Evolutionary conservation across 345 rosid genomes (phyloP), one percentile per base, ranked within the genome.

Genomic region (Pistacia vera): DNA sequence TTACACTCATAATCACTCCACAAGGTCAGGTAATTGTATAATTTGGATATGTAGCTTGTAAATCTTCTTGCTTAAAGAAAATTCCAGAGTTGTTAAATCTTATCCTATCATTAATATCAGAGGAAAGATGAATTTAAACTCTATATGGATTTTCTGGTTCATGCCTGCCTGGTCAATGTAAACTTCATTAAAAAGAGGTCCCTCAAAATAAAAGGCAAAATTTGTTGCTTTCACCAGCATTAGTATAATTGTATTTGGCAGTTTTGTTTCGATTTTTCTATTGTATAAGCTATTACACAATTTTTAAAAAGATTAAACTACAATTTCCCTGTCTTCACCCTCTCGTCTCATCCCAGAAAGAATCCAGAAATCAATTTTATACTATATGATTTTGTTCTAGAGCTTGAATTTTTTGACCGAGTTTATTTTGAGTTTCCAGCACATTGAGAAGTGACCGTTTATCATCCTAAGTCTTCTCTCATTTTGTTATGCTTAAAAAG

Each of bases 211-310:
- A 46, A 6, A 66, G 46, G 8, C 16, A 44, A 46, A 49, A 18
- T 41, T 54, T 70, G 30, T 54, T 69, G 73, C 49, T 54, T 36
- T 55, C 73, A 70, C 48, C 35, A 33, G 63, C 30, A 41, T 57
- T 17, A 38, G 52, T 71, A 13, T 44, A 14, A 58, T 11, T 71
- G 4, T 22, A 18, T 11, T 17, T 48, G 30, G 33, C 38, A 25
- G 57, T 67, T 49, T 48, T 49, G 12, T 64, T 8, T 13, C 1
- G n/a, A 38, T 41, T 38, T 48, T 57, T 57, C n/a, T 57, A 20
- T 56, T 41, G 41, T 35, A 18, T 71, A 20, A 71, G 36, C 25
- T 36, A n/a, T n/a, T 6, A 38, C 12, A 12, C 8, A 58, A 1
- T 3, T 54, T 54, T 54, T 4, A 10, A 69, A 69, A 22, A 54